These are phyloP conservation scores for Russula brevipes DNA, from an alignment of 768 basidiomycete genomes.

Conservation along the genomic window DNA sequence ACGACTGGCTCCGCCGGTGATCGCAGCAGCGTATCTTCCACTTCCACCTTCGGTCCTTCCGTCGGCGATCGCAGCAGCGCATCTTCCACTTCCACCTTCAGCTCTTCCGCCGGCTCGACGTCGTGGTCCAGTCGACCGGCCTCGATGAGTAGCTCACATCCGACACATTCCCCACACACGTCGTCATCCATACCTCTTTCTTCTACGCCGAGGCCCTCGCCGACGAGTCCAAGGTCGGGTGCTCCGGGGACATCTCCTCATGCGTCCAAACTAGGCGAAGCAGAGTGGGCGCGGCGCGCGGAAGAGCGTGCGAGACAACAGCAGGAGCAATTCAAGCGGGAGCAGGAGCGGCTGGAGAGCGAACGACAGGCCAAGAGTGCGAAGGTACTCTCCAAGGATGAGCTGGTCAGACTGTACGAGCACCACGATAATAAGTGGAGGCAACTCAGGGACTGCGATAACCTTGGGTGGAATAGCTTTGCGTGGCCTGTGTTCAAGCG, in stretches of 20 bases:
- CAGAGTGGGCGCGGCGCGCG: conserved; percentile 59
- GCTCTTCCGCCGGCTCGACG: conserved; percentile 21
- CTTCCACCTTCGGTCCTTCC: conserved; percentile 23
- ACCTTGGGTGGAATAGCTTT: conserved; percentile 59
- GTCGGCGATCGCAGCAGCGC: conserved; percentile 25
- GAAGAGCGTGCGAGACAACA: conserved; percentile 59
- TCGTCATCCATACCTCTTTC: conserved; percentile 16
- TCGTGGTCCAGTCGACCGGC: conserved; percentile 24
- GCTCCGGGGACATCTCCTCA: conserved; percentile 23
- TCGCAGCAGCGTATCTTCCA: conserved; percentile 25
- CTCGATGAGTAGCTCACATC: conserved; percentile 22
- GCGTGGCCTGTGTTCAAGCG: conserved; percentile 69
- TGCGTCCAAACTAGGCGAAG: conserved; percentile 35
- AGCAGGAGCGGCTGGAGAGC: conserved; percentile 55
- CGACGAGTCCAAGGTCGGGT: conserved; percentile 15
- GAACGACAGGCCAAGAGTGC: conserved; percentile 37
- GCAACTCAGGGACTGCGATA: conserved; percentile 34
- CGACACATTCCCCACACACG: conserved; percentile 5
- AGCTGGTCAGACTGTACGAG: conserved; percentile 51
- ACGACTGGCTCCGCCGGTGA: conserved; percentile 21
- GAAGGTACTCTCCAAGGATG: conserved; percentile 52
- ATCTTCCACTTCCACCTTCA: conserved; percentile 25
- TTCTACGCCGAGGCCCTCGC: conserved; percentile 14
- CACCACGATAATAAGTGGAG: conserved; percentile 61
- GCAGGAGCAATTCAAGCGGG: conserved; percentile 62